Base-by-base conservation (phyloP, 805 yeast genomes). In the Starmera amethionina region DNA sequence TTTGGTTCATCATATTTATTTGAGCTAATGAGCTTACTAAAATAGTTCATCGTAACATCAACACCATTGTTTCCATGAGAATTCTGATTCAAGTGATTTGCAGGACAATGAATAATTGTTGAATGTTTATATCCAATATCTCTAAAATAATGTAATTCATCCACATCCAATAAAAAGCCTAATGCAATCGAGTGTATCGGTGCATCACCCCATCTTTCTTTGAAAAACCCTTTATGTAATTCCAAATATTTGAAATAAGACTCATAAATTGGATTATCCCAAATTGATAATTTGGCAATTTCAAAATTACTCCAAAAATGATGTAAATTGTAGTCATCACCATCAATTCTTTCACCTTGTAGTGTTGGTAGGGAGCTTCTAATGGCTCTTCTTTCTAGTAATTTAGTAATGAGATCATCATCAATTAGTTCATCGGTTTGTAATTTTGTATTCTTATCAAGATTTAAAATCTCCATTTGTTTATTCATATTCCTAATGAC, bases 201-300 rank as follows among this genome's bases (percentile, higher is more conserved):
- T 0, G 97, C 96, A 67, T 90, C 97, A 2, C 97, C 97, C 97
- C 97, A 90, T 53, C 98, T 66, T 58, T 93, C 96, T 40, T 73
- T 71, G 70, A 79, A 88, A 55, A 90, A 89, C 0, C 97, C 97
- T 10, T 89, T 86, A 4, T 77, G 64, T 8, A 59, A 38, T 41
- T 93, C 97, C 37, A 90, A 60, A 49, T 67, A 73, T 32, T 77
- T 63, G 58, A 85, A 86, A 57, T 79, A 89, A 22, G 67, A 67
- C 38, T 75, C 69, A 60, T 90, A 93, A 16, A 68, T 57, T 5
- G 73, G 70, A 18, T 83, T 75, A 34, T 72, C 67, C 67, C 86
- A 89, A 15, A 89, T 58, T 49, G 81, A 88, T 2, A 88, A 73
- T 40, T 84, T 65, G 4, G 96, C 96, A 49, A 90, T 88, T 59